These are phyloP conservation scores for Hydrangea macrophylla DNA, from an alignment of 148 eudicot species.

Conservation along the genomic window DNA sequence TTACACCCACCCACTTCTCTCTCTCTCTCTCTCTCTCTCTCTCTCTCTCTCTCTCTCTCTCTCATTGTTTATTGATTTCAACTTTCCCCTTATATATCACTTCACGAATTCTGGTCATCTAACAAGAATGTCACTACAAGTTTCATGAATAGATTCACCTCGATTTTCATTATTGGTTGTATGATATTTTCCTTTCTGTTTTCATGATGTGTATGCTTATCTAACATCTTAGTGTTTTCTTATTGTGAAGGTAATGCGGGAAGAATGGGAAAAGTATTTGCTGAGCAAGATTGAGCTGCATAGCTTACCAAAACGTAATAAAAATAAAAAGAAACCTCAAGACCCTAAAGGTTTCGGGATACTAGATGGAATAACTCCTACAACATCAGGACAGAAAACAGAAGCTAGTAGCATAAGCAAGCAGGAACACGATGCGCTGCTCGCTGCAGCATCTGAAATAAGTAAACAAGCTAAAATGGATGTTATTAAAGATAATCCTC, in stretches of 20 bases:
- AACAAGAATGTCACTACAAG: neutral
- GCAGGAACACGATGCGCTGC: constrained; percentile 79
- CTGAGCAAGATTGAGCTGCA: constrained; percentile 90
- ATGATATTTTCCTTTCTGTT: neutral
- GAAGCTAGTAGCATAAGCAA: constrained; percentile 70
- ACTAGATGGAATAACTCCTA: constrained; percentile 68
- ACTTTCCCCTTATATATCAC: too few species aligned
- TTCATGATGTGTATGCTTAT: neutral
- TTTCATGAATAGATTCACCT: neutral
- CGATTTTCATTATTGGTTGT: neutral
- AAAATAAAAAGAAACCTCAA: constrained; percentile 73
- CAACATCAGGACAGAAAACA: constrained; percentile 51
- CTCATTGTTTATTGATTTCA: too few species aligned
- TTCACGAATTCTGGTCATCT: too few species aligned
- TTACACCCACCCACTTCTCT: too few species aligned
- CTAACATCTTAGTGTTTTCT: constrained; percentile 9
- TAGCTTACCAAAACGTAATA: constrained; percentile 54
- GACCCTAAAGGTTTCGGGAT: constrained; percentile 90
- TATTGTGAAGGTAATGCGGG: constrained; percentile 75
- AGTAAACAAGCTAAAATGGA: constrained; percentile 46
- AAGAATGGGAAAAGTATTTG: constrained; percentile 96
- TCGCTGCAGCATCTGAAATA: constrained; percentile 79
- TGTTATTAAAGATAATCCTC: constrained; percentile 34
- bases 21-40: too few species aligned
- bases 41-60: too few species aligned